Evolutionary conservation across 768 basidiomycete genomes (phyloP).

Genomic region (Tephrocybe sp.): DNA sequence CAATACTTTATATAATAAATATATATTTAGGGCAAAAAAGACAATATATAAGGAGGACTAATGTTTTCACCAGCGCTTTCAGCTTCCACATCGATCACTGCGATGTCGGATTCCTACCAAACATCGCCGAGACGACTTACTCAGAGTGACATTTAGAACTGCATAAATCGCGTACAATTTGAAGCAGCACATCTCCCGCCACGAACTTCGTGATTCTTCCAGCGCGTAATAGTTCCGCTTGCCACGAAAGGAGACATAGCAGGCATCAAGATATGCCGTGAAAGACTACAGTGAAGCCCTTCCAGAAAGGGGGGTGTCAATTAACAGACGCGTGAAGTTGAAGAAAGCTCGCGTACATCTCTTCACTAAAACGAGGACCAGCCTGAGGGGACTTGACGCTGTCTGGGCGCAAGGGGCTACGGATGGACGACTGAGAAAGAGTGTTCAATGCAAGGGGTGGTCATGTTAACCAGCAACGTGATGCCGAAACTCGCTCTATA

Average conservation of each 20-base stretch:
- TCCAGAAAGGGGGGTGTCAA: not conserved
- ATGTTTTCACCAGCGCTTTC: conserved; percentile 82
- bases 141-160: not conserved
- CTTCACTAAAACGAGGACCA: conserved; percentile 21
- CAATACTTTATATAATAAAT: too few species aligned
- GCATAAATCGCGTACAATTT: conserved; percentile 56
- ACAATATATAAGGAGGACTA: too few species aligned
- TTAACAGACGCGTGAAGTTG: not conserved
- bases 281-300: conserved; percentile 34
- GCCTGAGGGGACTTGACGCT: conserved; percentile 21
- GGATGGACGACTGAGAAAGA: conserved; percentile 19
- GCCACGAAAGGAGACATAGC: conserved; percentile 92
- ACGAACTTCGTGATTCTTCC: conserved; percentile 79
- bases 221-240: conserved; percentile 73
- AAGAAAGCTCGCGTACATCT: conserved; percentile 21
- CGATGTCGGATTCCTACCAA: conserved; percentile 69
- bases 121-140: not conserved
- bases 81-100: conserved; percentile 88
- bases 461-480: conserved; percentile 28
- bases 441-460: conserved; percentile 14
- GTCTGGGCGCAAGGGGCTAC: conserved; percentile 22
- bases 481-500: not conserved
- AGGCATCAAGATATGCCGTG: conserved; percentile 59
- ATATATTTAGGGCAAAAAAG: too few species aligned
- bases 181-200: conserved; percentile 71